Conservation (phyloP, 768 basidiomycete genomes). For the Rhizopogon vesiculosus region DNA sequence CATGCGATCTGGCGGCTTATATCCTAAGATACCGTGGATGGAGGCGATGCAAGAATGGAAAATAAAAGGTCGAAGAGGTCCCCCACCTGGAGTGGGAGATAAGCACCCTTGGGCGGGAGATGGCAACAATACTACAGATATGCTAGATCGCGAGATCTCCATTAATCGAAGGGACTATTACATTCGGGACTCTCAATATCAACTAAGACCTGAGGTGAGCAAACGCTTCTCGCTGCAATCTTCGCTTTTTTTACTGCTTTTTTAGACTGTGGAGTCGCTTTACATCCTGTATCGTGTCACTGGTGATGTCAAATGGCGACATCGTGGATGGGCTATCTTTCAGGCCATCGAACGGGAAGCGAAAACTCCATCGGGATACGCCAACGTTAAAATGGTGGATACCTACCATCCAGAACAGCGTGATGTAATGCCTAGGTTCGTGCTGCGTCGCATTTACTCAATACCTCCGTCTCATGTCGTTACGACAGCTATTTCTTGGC, state of each 20-base stretch:
- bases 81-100: constrained; percentile 51
- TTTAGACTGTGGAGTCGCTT: constrained; percentile 67
- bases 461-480: background rate
- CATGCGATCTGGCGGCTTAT: constrained; percentile 22
- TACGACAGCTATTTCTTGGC: constrained; percentile 45
- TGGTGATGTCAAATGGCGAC: constrained; percentile 63
- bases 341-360: constrained; percentile 58
- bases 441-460: constrained; percentile 10
- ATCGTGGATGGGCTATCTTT: constrained; percentile 68
- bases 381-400: constrained; percentile 49
- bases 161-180: constrained; percentile 48
- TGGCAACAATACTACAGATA: constrained; percentile 10
- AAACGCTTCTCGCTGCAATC: background rate
- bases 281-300: constrained; percentile 71
- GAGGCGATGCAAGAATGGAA: constrained; percentile 43
- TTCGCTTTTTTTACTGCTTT: background rate
- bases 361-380: constrained; percentile 58
- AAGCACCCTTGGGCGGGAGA: constrained; percentile 24
- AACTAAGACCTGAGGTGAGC: constrained; percentile 68
- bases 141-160: constrained; percentile 15
- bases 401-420: constrained; percentile 29
- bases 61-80: constrained; percentile 36
- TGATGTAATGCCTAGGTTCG: constrained; percentile 75
- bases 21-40: constrained; percentile 21
- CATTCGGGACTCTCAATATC: constrained; percentile 40